Conservation (phyloP, 1,139 yeast genomes). For the Pichia sp. region DNA sequence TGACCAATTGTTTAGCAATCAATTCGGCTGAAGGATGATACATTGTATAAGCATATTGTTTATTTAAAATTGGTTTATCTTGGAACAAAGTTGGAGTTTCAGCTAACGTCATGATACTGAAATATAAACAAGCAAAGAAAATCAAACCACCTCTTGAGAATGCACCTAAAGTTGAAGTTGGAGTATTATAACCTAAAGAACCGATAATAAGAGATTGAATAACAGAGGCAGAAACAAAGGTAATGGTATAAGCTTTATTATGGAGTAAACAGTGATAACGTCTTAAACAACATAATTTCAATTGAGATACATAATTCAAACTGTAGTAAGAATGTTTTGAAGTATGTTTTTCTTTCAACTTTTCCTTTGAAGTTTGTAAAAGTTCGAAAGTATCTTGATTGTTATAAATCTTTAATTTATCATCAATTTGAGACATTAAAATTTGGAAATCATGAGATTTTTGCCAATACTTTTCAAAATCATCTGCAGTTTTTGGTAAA, state of each 20-base stretch:
- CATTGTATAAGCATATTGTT: constrained; percentile 42
- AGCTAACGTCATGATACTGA: constrained; percentile 41
- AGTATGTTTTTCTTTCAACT: constrained; percentile 38
- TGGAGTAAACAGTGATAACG: constrained; percentile 47
- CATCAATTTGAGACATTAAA: constrained; percentile 32
- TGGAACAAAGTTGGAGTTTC: constrained; percentile 42
- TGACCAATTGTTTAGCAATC: constrained; percentile 40
- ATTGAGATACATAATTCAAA: constrained; percentile 43
- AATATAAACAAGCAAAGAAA: constrained; percentile 44
- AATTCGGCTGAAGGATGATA: constrained; percentile 51
- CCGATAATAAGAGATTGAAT: constrained; percentile 45
- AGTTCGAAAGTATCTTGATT: constrained; percentile 31
- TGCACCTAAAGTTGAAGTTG: constrained; percentile 35
- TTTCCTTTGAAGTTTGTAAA: constrained; percentile 32
- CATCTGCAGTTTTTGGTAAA: constrained; percentile 38
- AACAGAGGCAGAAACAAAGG: constrained; percentile 42
- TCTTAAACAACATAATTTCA: constrained; percentile 44
- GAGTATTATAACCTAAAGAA: constrained; percentile 39
- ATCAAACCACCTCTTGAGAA: constrained; percentile 40
- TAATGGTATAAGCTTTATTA: constrained; percentile 47
- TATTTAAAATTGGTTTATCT: constrained; percentile 43
- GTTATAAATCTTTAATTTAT: constrained; percentile 17
- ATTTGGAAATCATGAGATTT: constrained; percentile 37
- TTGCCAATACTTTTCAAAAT: constrained; percentile 49
- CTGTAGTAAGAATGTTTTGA: constrained; percentile 42